A percentile compares a stretch with the other conserved stretches of the same genome.
Evolutionary conservation across 805 yeast genomes (phyloP).

Genomic region (Yarrowia sp.): DNA sequence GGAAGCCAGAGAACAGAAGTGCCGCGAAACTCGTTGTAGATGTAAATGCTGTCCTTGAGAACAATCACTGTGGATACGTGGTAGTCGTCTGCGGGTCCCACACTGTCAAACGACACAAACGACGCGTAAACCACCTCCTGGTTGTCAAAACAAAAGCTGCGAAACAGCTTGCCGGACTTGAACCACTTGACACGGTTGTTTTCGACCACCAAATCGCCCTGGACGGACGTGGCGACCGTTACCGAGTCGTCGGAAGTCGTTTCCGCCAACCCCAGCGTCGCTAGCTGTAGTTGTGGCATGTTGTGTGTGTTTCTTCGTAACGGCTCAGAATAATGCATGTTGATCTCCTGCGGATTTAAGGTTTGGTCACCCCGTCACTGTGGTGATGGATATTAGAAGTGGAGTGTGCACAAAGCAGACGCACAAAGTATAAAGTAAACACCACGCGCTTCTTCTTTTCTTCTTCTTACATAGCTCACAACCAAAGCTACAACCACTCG

Average conservation of each 20-base stretch:
- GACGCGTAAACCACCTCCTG: constrained; percentile 56
- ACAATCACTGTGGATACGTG: constrained; percentile 17
- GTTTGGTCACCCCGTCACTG: neutral
- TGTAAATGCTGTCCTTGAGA: constrained; percentile 7
- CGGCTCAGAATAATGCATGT: neutral
- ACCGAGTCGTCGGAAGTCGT: neutral
- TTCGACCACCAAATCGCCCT: constrained; percentile 7
- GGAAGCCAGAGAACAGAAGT: constrained; percentile 46
- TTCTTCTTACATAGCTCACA: neutral
- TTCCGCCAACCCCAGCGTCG: neutral
- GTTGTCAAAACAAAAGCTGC: constrained; percentile 51
- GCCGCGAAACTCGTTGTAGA: constrained; percentile 5
- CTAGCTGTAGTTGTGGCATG: neutral
- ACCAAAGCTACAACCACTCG: neutral
- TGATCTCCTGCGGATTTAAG: neutral
- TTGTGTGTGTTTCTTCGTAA: neutral
- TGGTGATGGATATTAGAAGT: constrained; percentile 10
- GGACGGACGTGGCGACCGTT: neutral
- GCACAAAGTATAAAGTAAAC: neutral
- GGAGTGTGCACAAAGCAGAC: neutral
- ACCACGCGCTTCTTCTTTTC: neutral
- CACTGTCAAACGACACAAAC: constrained; percentile 51
- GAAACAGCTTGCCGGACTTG: constrained; percentile 49
- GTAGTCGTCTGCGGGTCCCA: constrained; percentile 2
- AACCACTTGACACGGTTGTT: constrained; percentile 40